Conservation (phyloP, 2,329 filamentous ascomycete species). For the Penicillium palitans region DNA sequence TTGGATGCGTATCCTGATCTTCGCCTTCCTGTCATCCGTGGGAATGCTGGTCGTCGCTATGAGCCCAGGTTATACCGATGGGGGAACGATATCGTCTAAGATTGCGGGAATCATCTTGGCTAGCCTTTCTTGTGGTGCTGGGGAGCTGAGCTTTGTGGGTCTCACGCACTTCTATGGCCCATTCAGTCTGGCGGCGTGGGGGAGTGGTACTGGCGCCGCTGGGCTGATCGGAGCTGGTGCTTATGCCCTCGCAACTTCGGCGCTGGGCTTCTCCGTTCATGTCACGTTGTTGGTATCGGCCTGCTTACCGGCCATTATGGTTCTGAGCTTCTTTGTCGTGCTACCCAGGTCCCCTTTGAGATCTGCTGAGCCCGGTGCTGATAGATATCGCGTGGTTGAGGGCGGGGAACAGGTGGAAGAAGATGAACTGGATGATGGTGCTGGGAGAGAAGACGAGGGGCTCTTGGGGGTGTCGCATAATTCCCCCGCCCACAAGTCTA, state of each 20-base stretch:
- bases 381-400: conserved; percentile 57
- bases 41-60: conserved; percentile 90
- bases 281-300: conserved; percentile 75
- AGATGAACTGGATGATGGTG: conserved; percentile 30
- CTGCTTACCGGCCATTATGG: conserved; percentile 74
- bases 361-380: conserved; percentile 44
- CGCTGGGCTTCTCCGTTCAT: conserved; percentile 71
- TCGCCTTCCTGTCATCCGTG: conserved; percentile 71
- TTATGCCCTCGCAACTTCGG: conserved; percentile 83
- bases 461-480: conserved; percentile 30
- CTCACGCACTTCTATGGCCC: conserved; percentile 91
- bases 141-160: conserved; percentile 87
- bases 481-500: conserved; percentile 23
- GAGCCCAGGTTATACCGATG: conserved; percentile 61
- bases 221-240: conserved; percentile 83
- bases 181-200: conserved; percentile 86
- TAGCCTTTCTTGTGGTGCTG: conserved; percentile 79
- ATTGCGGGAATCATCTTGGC: conserved; percentile 81
- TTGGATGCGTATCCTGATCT: conserved; percentile 68
- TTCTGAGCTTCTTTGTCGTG: conserved; percentile 80
- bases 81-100: conserved; percentile 68
- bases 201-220: conserved; percentile 85
- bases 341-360: conserved; percentile 68
- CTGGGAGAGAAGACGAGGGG: conserved; percentile 30
- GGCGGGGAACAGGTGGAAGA: conserved; percentile 44